phyloP scores from a whole-genome alignment of 495 filamentous ascomycete genomes.

The Umbilicaria muhlenbergii region DNA sequence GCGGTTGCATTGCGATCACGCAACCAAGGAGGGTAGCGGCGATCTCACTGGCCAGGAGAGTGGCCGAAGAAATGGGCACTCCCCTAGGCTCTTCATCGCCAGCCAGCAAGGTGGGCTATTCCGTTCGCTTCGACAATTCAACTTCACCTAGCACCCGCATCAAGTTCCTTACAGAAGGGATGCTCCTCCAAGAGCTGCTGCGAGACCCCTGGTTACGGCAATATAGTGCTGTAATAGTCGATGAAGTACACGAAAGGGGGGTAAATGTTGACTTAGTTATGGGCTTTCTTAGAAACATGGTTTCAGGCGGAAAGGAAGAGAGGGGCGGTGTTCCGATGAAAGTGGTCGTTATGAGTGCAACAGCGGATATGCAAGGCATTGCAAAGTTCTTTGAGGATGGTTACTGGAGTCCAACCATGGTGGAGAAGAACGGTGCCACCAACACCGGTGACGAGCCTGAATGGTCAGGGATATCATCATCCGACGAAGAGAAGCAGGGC shows the following conservation, averaged over 20 bases:
- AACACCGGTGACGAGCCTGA: constrained; percentile 4
- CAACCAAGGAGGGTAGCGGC: constrained; percentile 90
- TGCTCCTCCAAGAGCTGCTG: constrained; percentile 88
- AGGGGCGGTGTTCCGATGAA: constrained; percentile 63
- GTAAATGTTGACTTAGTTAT: constrained; percentile 86
- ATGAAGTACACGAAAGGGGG: constrained; percentile 94
- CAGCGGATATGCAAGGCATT: constrained; percentile 69
- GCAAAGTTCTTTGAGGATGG: constrained; percentile 54
- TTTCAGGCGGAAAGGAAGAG: constrained; percentile 37
- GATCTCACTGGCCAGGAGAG: constrained; percentile 77
- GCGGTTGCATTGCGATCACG: constrained; percentile 87
- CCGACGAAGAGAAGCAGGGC: constrained; percentile 2
- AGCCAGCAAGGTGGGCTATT: constrained; percentile 74
- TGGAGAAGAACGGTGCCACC: not conserved
- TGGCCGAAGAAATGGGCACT: constrained; percentile 81
- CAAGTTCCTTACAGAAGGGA: constrained; percentile 94
- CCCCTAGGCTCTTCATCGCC: constrained; percentile 49
- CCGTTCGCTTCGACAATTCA: constrained; percentile 84
- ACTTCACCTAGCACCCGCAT: constrained; percentile 58
- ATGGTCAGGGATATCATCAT: constrained; percentile 12
- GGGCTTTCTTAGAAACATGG: constrained; percentile 70
- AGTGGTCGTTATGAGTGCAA: constrained; percentile 93
- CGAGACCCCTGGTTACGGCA: constrained; percentile 65
- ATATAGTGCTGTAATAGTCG: constrained; percentile 83
- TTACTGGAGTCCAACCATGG: constrained; percentile 5